A percentile compares a stretch with the other conserved stretches of the same genome.
Evolutionary conservation across 345 rosid genomes (phyloP).

Genomic region (Cardiospermum halicacabum): DNA sequence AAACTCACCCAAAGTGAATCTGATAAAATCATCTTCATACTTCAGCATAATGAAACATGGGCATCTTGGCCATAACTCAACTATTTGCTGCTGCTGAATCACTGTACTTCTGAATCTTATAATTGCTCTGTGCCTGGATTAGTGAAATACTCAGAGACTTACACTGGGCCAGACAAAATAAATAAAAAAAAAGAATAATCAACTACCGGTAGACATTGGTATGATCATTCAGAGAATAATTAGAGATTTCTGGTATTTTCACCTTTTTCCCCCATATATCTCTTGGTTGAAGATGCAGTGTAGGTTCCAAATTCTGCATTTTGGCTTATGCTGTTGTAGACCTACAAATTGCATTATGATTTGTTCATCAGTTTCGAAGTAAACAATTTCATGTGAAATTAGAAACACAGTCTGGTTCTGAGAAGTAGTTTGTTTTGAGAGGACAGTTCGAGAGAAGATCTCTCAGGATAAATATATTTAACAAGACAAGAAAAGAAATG

Average conservation of each 20-base stretch:
- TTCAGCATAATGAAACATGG: conserved; percentile 5
- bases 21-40: background rate
- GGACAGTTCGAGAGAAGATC: background rate
- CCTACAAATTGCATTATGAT: background rate
- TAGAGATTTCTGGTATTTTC: background rate
- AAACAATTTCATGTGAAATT: background rate
- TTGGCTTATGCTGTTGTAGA: background rate
- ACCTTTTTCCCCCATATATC: background rate
- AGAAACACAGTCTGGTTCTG: background rate
- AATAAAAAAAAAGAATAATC: background rate
- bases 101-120: background rate
- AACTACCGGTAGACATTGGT: background rate
- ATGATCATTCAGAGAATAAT: background rate
- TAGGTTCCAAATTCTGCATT: background rate
- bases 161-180: background rate
- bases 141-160: background rate
- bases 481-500: background rate
- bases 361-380: background rate
- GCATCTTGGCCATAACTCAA: background rate
- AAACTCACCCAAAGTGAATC: background rate
- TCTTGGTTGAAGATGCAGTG: background rate
- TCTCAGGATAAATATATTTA: background rate
- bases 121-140: background rate
- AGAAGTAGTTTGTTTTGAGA: background rate
- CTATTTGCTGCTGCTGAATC: background rate